Conservation (phyloP, 2,329 filamentous ascomycete genomes). For the Penicillium glabrum region DNA sequence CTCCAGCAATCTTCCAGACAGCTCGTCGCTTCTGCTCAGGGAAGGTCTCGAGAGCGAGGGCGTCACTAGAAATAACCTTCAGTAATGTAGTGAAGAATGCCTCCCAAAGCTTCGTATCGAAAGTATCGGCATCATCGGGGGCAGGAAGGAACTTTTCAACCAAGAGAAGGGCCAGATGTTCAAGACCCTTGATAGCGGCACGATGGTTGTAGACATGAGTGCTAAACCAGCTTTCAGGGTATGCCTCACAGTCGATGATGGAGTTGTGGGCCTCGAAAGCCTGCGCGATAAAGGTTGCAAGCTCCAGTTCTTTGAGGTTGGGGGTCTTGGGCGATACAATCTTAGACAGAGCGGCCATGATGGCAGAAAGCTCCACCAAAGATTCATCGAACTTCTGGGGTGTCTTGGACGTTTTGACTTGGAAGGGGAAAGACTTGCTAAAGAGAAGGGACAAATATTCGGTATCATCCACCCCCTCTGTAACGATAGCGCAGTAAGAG, state of each 20-base stretch:
- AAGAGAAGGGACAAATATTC: slow-evolving; percentile 80
- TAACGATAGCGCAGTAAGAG: slow-evolving; percentile 77
- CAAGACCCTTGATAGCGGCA: slow-evolving; percentile 80
- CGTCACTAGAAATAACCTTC: slow-evolving; percentile 84
- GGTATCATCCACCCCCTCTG: slow-evolving; percentile 60
- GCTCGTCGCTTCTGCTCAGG: slow-evolving; percentile 94
- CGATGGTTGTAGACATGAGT: slow-evolving; percentile 91
- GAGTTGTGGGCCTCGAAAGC: slow-evolving; percentile 83
- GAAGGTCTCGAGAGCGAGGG: slow-evolving; percentile 89
- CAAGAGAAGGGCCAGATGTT: slow-evolving; percentile 77
- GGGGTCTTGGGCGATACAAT: slow-evolving; percentile 72
- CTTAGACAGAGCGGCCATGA: slow-evolving; percentile 79
- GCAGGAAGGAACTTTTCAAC: slow-evolving; percentile 82
- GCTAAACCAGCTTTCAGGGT: slow-evolving; percentile 86
- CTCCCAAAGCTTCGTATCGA: slow-evolving; percentile 93
- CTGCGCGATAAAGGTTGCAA: slow-evolving; percentile 73
- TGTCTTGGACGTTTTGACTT: slow-evolving; percentile 64
- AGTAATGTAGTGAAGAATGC: slow-evolving; percentile 87
- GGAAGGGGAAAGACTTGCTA: slow-evolving; percentile 86
- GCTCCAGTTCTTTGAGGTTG: slow-evolving; percentile 73
- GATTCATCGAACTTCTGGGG: slow-evolving; percentile 76
- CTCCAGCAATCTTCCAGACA: slow-evolving; percentile 98
- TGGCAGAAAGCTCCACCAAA: slow-evolving; percentile 81
- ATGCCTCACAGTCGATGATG: slow-evolving; percentile 84
- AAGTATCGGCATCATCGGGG: slow-evolving; percentile 86